Evolutionary conservation across 2,329 filamentous ascomycete species (phyloP), one percentile per base, ranked within the genome.

Genomic region (Claviceps quebecensis): DNA sequence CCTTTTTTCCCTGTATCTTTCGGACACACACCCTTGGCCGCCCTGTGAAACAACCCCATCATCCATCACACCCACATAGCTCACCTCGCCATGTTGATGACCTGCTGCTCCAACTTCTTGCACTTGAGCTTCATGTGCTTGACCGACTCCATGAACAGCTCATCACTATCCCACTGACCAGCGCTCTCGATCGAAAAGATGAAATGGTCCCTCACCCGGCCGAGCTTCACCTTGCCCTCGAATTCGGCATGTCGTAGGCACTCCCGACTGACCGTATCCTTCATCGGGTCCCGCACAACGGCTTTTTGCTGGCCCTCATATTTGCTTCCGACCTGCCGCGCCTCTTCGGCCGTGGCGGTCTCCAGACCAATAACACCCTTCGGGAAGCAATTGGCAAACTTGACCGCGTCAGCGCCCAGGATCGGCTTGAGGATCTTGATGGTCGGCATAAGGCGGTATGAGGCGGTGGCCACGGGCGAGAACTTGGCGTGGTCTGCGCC

Each of bases 401-500:
- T 95, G 63, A 82, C 78, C 2, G 93, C 93, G 61, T 97, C 89
- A 41, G 76, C 74, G 44, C 91, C 93, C 4, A 95, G 65, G 54
- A 98, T 97, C 19, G 93, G 93, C 59, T 77, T 72, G 45, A 77
- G 73, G 63, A 98, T 97, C 56, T 78, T 77, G 67, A 98, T 97
- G 58, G 83, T 83, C 7, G 93, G 93, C 63, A 98, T 72, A 19
- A 98, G 77, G 48, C 93, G 82, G 72, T 98, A 98, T 23, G 86
- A 87, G 3, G 93, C 93, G 1, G 93, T 96, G 3, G 91, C 90
- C 38, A 97, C 93, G 46, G 93, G 93, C 0, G 88, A 95, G 73
- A 93, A 98, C 69, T 98, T 98, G 60, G 93, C 85, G 67, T 98
- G 93, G 68, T 98, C 93, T 56, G 84, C 81, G 47, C 93, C 93